These are phyloP conservation scores for Sarocladium oryzae DNA, from an alignment of 2,329 filamentous ascomycete species.

Conservation along the genomic window DNA sequence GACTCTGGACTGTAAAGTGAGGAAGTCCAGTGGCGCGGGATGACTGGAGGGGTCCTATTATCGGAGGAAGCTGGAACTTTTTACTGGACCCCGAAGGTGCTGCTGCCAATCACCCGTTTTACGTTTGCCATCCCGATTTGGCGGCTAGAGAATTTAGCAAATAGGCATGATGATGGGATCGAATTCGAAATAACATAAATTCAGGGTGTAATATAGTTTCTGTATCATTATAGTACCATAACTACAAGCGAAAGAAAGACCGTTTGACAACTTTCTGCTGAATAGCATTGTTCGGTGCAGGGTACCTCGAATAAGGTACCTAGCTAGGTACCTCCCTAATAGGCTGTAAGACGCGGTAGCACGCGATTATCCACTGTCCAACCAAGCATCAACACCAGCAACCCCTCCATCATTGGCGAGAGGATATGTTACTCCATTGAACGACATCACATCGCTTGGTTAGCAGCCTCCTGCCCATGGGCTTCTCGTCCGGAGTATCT, in stretches of 20 bases:
- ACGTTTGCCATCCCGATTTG: background rate
- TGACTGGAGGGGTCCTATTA: slow-evolving; percentile 2
- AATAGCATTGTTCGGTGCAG: too few relatives aligned
- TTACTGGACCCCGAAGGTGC: background rate
- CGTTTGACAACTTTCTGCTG: too few relatives aligned
- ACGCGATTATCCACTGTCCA: background rate
- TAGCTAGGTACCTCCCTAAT: too few relatives aligned
- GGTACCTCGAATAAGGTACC: background rate
- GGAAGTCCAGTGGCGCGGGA: background rate
- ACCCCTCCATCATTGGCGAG: background rate
- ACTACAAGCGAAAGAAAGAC: too few relatives aligned
- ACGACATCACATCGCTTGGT: background rate
- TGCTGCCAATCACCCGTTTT: background rate
- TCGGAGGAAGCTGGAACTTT: slow-evolving; percentile 6
- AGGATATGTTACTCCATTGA: background rate
- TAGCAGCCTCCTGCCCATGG: slow-evolving; percentile 3
- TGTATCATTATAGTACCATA: too few relatives aligned
- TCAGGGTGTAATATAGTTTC: too few relatives aligned
- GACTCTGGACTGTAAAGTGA: background rate
- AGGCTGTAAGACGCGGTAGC: slow-evolving; percentile 2
- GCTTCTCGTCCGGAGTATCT: background rate
- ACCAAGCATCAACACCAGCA: background rate
- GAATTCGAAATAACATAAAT: too few relatives aligned
- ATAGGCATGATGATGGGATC: too few relatives aligned
- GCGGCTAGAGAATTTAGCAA: background rate